Evolutionary conservation across 139 green algal genomes (phyloP).

Genomic region (Pseudopediastrum boryanum): DNA sequence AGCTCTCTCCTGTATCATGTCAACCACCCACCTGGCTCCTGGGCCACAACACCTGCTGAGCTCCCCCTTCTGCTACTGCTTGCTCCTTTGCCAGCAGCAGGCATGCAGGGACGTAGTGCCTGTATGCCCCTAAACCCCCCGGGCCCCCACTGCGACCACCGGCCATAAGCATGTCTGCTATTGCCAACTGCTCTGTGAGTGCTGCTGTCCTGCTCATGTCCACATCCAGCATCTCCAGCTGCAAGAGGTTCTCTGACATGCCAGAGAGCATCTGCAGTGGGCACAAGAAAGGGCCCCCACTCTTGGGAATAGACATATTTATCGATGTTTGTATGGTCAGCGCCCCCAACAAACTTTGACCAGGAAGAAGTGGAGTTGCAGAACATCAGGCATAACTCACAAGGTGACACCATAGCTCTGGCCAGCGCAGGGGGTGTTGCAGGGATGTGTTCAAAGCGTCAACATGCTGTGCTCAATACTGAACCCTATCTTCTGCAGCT

Average conservation of each 20-base stretch:
- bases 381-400: neutral
- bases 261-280: conserved; percentile 51
- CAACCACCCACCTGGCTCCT: no score
- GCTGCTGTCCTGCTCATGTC: conserved; percentile 59
- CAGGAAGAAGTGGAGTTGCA: neutral
- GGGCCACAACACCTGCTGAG: no score
- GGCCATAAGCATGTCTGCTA: conserved; percentile 61
- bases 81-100: conserved; percentile 44
- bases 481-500: neutral
- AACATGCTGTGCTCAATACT: neutral
- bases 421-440: no score
- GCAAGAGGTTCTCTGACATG: conserved; percentile 72
- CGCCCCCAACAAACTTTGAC: neutral
- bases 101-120: conserved; percentile 65
- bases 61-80: no score
- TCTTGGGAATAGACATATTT: neutral
- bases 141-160: conserved; percentile 52
- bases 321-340: neutral
- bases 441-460: no score
- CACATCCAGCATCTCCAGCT: conserved; percentile 71
- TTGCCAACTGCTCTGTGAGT: conserved; percentile 55
- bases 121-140: conserved; percentile 47
- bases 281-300: neutral
- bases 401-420: neutral
- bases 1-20: no score